Evolutionary conservation across 495 filamentous ascomycete species (phyloP).

Genomic region (Daldinia concentrica): DNA sequence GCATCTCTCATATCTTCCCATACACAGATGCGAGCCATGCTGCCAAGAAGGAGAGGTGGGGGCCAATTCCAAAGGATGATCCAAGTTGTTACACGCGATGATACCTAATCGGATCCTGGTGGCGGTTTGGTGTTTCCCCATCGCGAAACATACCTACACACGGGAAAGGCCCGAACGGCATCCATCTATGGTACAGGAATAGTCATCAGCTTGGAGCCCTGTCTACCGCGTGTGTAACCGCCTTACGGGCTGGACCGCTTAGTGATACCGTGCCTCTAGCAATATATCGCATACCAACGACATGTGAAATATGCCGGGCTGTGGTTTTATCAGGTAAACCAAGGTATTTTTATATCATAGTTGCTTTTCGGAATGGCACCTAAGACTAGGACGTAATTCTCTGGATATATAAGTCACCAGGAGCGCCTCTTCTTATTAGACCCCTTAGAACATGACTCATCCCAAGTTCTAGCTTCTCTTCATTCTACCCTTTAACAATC

Average conservation of each 20-base stretch:
- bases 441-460: background rate
- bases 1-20: background rate
- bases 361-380: background rate
- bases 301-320: background rate
- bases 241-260: background rate
- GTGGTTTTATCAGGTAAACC: background rate
- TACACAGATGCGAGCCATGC: background rate
- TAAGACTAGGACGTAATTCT: background rate
- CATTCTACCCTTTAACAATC: background rate
- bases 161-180: background rate
- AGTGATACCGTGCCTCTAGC: background rate
- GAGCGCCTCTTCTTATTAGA: background rate
- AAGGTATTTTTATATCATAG: background rate
- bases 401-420: background rate
- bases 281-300: background rate
- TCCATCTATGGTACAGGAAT: background rate
- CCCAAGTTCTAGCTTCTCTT: constrained; percentile 1
- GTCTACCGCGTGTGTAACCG: background rate
- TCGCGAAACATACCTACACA: too few species aligned
- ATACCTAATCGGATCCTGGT: background rate
- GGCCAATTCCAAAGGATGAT: constrained; percentile 4
- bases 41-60: background rate
- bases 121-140: background rate
- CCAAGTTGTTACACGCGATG: constrained; percentile 1
- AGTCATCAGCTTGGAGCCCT: background rate